These are phyloP conservation scores for Pleurotus giganteus DNA, from an alignment of 768 basidiomycete species.

Conservation along the genomic window DNA sequence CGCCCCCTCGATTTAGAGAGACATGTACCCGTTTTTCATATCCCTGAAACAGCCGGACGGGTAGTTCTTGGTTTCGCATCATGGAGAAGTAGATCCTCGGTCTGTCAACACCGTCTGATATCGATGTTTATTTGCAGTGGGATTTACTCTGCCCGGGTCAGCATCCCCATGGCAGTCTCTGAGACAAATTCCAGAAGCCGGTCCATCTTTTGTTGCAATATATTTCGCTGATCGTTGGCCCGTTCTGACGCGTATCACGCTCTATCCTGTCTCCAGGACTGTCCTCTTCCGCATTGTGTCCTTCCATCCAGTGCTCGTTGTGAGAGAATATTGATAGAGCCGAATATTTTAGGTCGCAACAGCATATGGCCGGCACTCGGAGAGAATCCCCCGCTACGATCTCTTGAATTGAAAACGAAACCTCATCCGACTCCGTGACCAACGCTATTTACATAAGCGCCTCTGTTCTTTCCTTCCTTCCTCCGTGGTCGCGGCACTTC, in stretches of 20 bases:
- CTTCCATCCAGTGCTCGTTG: conserved; percentile 39
- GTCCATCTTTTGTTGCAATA: too few species aligned
- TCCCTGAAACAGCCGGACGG: conserved; percentile 91
- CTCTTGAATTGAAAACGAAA: too few species aligned
- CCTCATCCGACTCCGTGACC: too few species aligned
- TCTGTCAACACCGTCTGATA: conserved; percentile 30
- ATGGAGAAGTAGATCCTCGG: conserved; percentile 95
- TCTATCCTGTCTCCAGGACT: conserved; percentile 85
- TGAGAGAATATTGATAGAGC: conserved; percentile 27
- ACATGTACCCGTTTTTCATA: conserved; percentile 89
- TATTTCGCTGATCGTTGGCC: not conserved
- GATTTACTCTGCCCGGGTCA: conserved; percentile 89
- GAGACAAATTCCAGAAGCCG: conserved; percentile 95
- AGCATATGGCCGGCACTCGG: too few species aligned
- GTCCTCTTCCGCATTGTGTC: conserved; percentile 79
- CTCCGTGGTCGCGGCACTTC: too few species aligned
- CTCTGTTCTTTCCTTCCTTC: too few species aligned
- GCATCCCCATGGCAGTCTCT: conserved; percentile 77
- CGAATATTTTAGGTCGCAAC: too few species aligned
- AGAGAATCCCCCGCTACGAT: too few species aligned
- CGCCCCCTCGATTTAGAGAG: too few species aligned
- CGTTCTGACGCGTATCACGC: conserved; percentile 95
- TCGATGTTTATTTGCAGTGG: conserved; percentile 57
- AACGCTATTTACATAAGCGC: too few species aligned
- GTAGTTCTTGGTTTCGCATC: conserved; percentile 85